Evolutionary conservation across 176 grass and related monocot species (phyloP), one percentile per base, ranked within the genome.

Genomic region (Lolium perenne): DNA sequence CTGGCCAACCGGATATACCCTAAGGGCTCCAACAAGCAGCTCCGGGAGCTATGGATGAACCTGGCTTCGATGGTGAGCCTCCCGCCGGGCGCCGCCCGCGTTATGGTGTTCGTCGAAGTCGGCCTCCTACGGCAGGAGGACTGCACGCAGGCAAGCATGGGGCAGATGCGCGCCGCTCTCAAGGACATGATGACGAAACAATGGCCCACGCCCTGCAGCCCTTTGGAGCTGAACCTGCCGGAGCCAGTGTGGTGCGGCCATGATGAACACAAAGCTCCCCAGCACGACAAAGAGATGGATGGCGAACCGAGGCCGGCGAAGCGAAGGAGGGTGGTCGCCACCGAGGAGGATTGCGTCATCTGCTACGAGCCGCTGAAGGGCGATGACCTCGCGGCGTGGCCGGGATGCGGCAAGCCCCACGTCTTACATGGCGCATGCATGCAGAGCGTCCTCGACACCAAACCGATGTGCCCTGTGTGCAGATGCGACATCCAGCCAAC

Each of bases 171-270:
- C 35, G 7, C 2, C 47, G 16, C 8, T 16, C 56, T 89, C 45
- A 79, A 71, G 10, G 7, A 5, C 10, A 12, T 26, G 20, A 8
- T 10, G 51, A 6, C 4, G 7, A 21, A 54, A 29, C n/a, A 62
- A 5, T 90, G 78, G 79, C 62, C 72, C 1, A 3, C 0, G 79
- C 54, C 77, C 45, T 6, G 71, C 72, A 22, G 16, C 72, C 41
- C 21, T 45, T 25, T 71, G 79, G 63, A 78, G 10, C 8, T 90
- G 15, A 32, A 62, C 29, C 71, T 86, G n/a, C 88, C 83, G 11
- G 83, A 71, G 29, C n/a, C 53, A 0, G 79, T 89, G 60, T 49
- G 26, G 69, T 25, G 14, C 18, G 20, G 45, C 8, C 66, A 1
- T 26, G 59, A 25, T 25, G 53, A 46, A 0, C 23, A 16, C 4